phyloP scores from a whole-genome alignment of 768 basidiomycete genomes.

The Panaeolus papilionaceus region DNA sequence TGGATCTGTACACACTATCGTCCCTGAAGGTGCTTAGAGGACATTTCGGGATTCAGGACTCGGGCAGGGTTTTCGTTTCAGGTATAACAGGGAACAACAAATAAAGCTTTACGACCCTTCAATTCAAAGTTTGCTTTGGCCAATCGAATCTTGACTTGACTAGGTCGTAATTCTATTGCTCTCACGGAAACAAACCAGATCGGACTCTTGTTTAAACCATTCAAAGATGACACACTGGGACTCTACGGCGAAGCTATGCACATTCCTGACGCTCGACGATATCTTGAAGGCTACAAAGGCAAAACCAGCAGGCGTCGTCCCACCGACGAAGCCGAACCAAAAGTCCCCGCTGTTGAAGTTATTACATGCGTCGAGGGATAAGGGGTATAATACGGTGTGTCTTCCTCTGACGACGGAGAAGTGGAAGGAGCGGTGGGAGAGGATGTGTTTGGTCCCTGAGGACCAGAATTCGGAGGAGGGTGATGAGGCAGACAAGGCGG shows the following conservation, averaged over 20 bases:
- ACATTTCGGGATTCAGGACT: not conserved
- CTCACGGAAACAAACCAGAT: not conserved
- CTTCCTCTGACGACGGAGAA: conserved; percentile 88
- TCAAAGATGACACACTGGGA: conserved; percentile 36
- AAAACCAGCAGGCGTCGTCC: conserved; percentile 13
- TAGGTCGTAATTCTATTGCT: not conserved
- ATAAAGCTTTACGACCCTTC: not conserved
- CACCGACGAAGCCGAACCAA: conserved; percentile 8
- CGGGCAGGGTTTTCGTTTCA: not conserved
- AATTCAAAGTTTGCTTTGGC: not conserved
- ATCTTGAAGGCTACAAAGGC: conserved; percentile 39
- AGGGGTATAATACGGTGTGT: conserved; percentile 79
- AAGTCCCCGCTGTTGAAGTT: conserved; percentile 60
- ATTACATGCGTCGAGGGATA: conserved; percentile 56
- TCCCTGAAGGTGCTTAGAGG: not conserved
- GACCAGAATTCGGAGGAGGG: conserved; percentile 37
- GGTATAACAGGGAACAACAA: not conserved
- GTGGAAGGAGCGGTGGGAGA: conserved; percentile 89
- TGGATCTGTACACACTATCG: not conserved
- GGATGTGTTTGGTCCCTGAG: conserved; percentile 80
- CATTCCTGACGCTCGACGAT: conserved; percentile 48
- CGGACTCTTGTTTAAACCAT: not conserved
- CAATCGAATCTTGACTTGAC: not conserved
- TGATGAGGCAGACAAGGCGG: conserved; percentile 42
- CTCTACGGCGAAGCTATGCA: conserved; percentile 40